Base-by-base conservation (phyloP, 2,329 filamentous ascomycete genomes). In the Verticillium albo-atrum region DNA sequence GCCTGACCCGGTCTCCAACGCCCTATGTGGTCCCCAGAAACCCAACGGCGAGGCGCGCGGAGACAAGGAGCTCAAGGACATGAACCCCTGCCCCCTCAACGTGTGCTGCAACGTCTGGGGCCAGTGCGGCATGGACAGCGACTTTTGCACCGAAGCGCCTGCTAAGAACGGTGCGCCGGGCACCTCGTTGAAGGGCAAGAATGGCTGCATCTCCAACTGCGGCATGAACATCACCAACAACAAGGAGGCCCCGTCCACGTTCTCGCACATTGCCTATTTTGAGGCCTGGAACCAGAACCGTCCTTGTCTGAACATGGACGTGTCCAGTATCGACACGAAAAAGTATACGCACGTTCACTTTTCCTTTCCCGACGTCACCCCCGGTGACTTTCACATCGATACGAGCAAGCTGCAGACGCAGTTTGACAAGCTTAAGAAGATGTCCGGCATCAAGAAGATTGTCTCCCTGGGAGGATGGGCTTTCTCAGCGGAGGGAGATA, bases 81-180 rank as follows among this genome's bases (percentile, higher is more conserved):
- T 73, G 5, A 73, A 70, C 53, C 68, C 67, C 0, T 73, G 71
- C 27, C 68, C 66, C 2, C 60, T 72, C 1, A 70, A 71, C 4
- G 65, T 66, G 9, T 71, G 68, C 60, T 70, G 70, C 60, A 64
- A 76, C 59, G 67, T 71, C 42, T 78, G 75, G 69, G 80, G 79
- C 0, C 71, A 77, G 54, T 82, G 80, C 26, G 79, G 79, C 5
- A 71, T 71, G 1, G 77, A 75, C 0, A 62, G 63, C 1, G 77
- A 77, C 15, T 81, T 80, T 63, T 83, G 79, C 30, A 30, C 34
- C 5, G 28, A 54, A 26, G 20, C 26, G n/a, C 55, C 47, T 15
- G 47, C 55, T 2, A 52, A 64, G n/a, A 70, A 65, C 6, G 60
- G 59, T 5, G 59, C 60, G 7, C 66, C 65, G 0, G 65, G 67